A percentile compares a stretch with the other conserved stretches of the same genome.
Conservation (phyloP, 805 yeast species). For the Ogataea pilisensis region DNA sequence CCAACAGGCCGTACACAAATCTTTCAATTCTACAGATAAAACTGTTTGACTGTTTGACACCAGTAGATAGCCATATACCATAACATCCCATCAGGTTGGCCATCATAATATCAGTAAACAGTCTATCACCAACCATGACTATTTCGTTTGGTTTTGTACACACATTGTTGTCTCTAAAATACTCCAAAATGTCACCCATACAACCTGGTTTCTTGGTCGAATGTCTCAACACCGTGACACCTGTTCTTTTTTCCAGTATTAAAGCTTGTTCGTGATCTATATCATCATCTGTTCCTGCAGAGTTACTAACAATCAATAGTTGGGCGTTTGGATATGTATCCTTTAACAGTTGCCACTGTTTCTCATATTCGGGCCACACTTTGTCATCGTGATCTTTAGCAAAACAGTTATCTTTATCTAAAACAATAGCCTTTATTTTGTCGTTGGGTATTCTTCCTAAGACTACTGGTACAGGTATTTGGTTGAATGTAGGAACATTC, state of each 20-base stretch:
- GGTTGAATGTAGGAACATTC: slow-evolving; percentile 45
- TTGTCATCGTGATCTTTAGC: slow-evolving; percentile 77
- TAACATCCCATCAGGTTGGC: slow-evolving; percentile 89
- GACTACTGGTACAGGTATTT: slow-evolving; percentile 25
- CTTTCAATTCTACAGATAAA: slow-evolving; percentile 54
- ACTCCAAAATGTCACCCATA: slow-evolving; percentile 57
- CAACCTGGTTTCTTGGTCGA: slow-evolving; percentile 82
- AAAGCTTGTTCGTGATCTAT: slow-evolving; percentile 53
- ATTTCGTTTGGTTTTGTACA: slow-evolving; percentile 53
- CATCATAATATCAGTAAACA: slow-evolving; percentile 89
- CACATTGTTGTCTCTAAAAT: slow-evolving; percentile 48
- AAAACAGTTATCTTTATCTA: slow-evolving; percentile 95
- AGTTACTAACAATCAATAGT: slow-evolving; percentile 79
- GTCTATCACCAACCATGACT: slow-evolving; percentile 85
- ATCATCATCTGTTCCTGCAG: slow-evolving; percentile 90
- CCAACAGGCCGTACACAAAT: slow-evolving; percentile 14
- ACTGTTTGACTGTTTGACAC: slow-evolving; percentile 56
- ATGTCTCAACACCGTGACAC: slow-evolving; percentile 68
- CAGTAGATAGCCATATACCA: slow-evolving; percentile 79
- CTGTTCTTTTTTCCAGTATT: slow-evolving; percentile 56
- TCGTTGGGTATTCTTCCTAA: slow-evolving; percentile 18
- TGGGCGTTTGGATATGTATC: slow-evolving; percentile 57
- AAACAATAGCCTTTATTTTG: slow-evolving; percentile 69
- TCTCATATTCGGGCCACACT: slow-evolving; percentile 70
- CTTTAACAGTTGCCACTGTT: slow-evolving; percentile 52